Conservation (phyloP, 148 eudicot species). For the Rhododendron henanense region DNA sequence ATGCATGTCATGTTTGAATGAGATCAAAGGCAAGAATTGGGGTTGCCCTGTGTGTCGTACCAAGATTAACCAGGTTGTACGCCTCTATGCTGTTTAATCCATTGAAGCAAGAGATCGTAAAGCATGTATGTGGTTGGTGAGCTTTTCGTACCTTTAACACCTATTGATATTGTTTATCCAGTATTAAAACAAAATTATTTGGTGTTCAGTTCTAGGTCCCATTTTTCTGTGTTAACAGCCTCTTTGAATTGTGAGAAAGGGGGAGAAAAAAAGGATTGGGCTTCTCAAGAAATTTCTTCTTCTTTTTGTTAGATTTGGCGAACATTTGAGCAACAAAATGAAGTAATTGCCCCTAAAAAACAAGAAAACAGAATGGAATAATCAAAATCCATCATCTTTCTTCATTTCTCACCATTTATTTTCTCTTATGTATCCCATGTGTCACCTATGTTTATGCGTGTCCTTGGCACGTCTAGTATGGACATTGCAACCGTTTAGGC, state of each 20-base stretch:
- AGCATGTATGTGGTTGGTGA: slow-evolving; percentile 4
- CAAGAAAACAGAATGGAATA: neutral
- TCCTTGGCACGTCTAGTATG: neutral
- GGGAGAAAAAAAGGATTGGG: neutral
- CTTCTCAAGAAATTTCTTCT: neutral
- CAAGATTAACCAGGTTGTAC: slow-evolving; percentile 66
- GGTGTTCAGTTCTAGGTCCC: neutral
- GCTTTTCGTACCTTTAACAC: neutral
- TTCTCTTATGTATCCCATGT: neutral
- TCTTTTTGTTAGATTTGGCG: neutral
- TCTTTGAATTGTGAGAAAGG: neutral
- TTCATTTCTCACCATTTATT: neutral
- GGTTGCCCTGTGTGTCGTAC: slow-evolving; percentile 78
- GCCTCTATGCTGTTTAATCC: slow-evolving; percentile 69
- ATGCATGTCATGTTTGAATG: neutral
- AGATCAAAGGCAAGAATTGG: neutral
- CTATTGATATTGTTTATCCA: neutral
- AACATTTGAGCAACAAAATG: neutral
- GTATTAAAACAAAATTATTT: neutral
- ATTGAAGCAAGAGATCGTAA: neutral
- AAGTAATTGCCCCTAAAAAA: neutral
- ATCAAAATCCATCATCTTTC: neutral
- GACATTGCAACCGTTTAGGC: neutral
- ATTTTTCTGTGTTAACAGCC: neutral
- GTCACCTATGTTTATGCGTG: too few relatives aligned